Evolutionary conservation across 2,329 filamentous ascomycete genomes (phyloP), one percentile per base, ranked within the genome.

Genomic region (Penicillium sp.): DNA sequence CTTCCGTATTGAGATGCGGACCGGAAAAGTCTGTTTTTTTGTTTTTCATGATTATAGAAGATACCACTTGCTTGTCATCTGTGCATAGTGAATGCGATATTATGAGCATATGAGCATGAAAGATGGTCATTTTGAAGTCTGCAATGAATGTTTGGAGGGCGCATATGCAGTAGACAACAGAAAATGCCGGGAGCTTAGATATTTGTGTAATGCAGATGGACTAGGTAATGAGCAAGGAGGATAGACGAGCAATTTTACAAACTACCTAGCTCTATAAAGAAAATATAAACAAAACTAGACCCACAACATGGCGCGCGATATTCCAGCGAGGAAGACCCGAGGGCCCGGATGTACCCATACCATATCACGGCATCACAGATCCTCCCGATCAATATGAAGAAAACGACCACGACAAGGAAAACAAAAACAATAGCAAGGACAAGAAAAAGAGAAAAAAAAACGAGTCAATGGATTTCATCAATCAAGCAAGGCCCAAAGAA

Each of bases 391-490:
- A 26, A 33, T 33, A 33, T 33, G 30, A 25, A 35, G 30, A 1
- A 16, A 16, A 52, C 35, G 30, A 14, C 35, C 49, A 7, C n/a
- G 10, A 63, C 60, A 25, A 35, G 40, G 38, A 35, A 55, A 30
- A 52, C 14, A 13, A 35, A 59, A 58, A 59, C 53, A 65, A 52
- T 25, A 14, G 13, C 35, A 37, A 35, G 10, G 51, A 48, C 53
- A 63, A 22, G n/a, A 37, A 55, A 55, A 62, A 26, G n/a, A 46
- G 28, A 26, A 16, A 63, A 56, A 62, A 67, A 67, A 68, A 66
- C 62, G 61, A 65, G 59, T 68, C 63, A 69, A 68, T 69, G 61
- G 65, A 64, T 70, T 68, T 68, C 66, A 70, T 70, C 67, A 70
- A 70, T 57, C 67, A 59, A 58, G 65, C 35, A 53, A 28, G 51